Conservation (phyloP, 73 alveolate species). For the Halteria grandinella region DNA sequence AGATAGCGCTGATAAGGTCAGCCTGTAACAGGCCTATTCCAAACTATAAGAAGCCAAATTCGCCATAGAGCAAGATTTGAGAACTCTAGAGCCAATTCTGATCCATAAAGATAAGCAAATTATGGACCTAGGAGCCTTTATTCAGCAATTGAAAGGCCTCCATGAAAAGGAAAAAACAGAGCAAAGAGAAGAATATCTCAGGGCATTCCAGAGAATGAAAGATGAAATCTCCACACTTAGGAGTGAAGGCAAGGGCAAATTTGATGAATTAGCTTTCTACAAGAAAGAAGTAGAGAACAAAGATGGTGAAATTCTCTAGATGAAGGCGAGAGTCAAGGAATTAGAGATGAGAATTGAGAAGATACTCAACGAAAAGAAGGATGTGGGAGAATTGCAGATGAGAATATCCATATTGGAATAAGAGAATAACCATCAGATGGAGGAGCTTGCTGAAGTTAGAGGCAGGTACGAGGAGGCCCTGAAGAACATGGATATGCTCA, state of each 20-base stretch:
- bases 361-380: too few relatives aligned
- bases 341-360: too few relatives aligned
- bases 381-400: too few relatives aligned
- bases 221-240: too few relatives aligned
- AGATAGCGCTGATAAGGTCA: background rate
- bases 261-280: background rate
- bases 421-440: background rate
- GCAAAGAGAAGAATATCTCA: conserved; percentile 27
- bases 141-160: background rate
- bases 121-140: background rate
- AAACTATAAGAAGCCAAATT: background rate
- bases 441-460: background rate
- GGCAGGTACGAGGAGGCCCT: background rate
- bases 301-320: background rate
- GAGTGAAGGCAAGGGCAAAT: too few relatives aligned
- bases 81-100: too few relatives aligned
- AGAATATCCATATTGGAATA: background rate
- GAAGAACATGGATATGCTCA: background rate
- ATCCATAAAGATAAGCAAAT: background rate
- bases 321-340: background rate
- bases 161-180: background rate
- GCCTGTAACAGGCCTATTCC: background rate
- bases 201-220: background rate
- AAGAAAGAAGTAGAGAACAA: background rate
- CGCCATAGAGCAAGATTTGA: background rate